Conservation (phyloP, 495 filamentous ascomycete genomes). For the Neurospora tetrasperma region DNA sequence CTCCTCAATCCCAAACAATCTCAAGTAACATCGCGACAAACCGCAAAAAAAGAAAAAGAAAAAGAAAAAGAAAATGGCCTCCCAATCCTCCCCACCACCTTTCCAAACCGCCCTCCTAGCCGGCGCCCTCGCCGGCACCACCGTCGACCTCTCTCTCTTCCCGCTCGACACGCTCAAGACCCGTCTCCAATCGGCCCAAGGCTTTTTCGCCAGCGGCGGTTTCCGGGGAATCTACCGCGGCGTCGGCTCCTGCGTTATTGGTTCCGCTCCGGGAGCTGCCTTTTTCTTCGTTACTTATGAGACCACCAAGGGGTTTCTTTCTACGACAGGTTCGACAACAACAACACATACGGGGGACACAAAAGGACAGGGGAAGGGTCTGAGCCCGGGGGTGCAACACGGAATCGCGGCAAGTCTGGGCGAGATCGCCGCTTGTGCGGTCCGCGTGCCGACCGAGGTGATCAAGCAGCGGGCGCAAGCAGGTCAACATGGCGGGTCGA, state of each 20-base stretch:
- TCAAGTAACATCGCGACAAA: background rate
- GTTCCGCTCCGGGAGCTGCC: conserved; percentile 93
- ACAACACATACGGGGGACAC: background rate
- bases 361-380: background rate
- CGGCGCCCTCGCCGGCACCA: conserved; percentile 74
- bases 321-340: background rate
- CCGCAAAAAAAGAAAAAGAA: too few relatives aligned
- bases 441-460: conserved; percentile 92
- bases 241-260: conserved; percentile 62
- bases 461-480: conserved; percentile 96
- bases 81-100: conserved; percentile 26
- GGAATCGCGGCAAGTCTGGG: conserved; percentile 67
- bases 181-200: conserved; percentile 76
- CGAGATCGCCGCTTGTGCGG: conserved; percentile 85
- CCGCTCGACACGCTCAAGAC: conserved; percentile 90
- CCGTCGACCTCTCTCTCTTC: conserved; percentile 83
- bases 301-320: conserved; percentile 54
- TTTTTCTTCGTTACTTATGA: conserved; percentile 99
- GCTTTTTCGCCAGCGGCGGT: conserved; percentile 67
- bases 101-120: conserved; percentile 51
- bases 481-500: conserved; percentile 47
- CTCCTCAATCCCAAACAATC: too few relatives aligned
- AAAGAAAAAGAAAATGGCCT: background rate
- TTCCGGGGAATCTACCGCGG: conserved; percentile 65
- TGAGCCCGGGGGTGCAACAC: conserved; percentile 45